phyloP scores from a whole-genome alignment of 441 rosid genomes.

The Jatropha multifida region DNA sequence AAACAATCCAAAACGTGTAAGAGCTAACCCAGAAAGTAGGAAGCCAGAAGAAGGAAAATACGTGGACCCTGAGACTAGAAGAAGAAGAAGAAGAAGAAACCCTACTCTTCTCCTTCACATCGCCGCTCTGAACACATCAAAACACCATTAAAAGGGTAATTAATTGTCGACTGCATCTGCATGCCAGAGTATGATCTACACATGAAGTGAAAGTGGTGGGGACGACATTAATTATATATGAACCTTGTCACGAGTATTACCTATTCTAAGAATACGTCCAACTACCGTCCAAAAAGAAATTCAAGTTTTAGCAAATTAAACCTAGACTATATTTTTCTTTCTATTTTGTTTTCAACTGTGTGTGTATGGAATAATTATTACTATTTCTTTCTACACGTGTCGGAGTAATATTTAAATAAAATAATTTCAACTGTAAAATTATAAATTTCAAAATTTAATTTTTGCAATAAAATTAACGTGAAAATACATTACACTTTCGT shows the following conservation, averaged over 20 bases:
- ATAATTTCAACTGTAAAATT: too few species aligned
- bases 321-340: neutral
- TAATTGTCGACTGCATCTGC: neutral
- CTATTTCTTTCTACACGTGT: too few species aligned
- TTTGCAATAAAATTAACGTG: too few species aligned
- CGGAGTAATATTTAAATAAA: too few species aligned
- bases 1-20: neutral
- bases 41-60: neutral
- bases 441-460: too few species aligned
- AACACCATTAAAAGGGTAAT: neutral
- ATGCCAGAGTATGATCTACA: too few species aligned
- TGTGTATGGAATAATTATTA: neutral
- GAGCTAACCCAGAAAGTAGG: neutral
- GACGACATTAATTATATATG: neutral
- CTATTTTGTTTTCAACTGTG: neutral
- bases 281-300: neutral
- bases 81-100: too few species aligned
- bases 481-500: too few species aligned
- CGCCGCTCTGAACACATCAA: neutral
- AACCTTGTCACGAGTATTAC: too few species aligned
- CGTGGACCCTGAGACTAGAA: neutral
- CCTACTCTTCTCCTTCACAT: too few species aligned
- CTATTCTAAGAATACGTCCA: neutral
- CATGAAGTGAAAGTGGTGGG: neutral
- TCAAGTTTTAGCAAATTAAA: neutral